These are phyloP conservation scores for Jimgerdemannia lactiflua DNA, from an alignment of 192 early-diverging fungal species.

Conservation along the genomic window DNA sequence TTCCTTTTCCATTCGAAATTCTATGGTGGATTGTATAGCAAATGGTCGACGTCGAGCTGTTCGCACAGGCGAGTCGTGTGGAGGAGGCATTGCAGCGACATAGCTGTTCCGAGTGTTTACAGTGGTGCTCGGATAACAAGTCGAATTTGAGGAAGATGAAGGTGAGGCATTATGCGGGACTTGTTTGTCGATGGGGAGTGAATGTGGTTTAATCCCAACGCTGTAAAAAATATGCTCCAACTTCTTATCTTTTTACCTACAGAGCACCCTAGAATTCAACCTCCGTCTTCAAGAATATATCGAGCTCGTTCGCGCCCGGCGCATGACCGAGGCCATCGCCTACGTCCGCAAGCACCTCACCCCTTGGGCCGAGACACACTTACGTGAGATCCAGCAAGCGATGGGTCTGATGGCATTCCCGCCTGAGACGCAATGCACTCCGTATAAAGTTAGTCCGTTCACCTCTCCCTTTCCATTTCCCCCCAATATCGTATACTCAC, in stretches of 20 bases:
- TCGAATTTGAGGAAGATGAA: constrained; percentile 87
- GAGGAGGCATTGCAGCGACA: constrained; percentile 73
- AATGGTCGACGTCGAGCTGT: constrained; percentile 89
- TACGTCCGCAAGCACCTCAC: constrained; percentile 88
- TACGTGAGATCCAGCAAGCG: constrained; percentile 82
- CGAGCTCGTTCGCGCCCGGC: constrained; percentile 71
- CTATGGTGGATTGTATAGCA: constrained; percentile 38
- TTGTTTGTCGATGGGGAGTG: neutral
- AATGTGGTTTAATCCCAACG: neutral
- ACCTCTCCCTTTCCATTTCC: neutral
- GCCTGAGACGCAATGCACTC: constrained; percentile 69
- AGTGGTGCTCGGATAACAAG: constrained; percentile 95
- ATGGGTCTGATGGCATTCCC: constrained; percentile 89
- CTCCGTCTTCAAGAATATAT: constrained; percentile 94
- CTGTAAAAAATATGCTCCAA: neutral
- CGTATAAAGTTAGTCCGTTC: constrained; percentile 65
- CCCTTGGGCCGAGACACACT: constrained; percentile 71
- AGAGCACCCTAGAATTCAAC: constrained; percentile 98
- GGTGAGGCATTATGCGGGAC: constrained; percentile 34
- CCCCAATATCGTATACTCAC: neutral
- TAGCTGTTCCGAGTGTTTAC: constrained; percentile 84
- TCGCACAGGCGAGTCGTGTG: constrained; percentile 76
- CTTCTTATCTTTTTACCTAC: neutral
- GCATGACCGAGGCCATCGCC: constrained; percentile 69
- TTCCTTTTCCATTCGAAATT: neutral